A percentile compares a stretch with the other conserved stretches of the same genome.
phyloP scores from a whole-genome alignment of 352 stramenopile species.

The Globisporangium orthogonon region DNA sequence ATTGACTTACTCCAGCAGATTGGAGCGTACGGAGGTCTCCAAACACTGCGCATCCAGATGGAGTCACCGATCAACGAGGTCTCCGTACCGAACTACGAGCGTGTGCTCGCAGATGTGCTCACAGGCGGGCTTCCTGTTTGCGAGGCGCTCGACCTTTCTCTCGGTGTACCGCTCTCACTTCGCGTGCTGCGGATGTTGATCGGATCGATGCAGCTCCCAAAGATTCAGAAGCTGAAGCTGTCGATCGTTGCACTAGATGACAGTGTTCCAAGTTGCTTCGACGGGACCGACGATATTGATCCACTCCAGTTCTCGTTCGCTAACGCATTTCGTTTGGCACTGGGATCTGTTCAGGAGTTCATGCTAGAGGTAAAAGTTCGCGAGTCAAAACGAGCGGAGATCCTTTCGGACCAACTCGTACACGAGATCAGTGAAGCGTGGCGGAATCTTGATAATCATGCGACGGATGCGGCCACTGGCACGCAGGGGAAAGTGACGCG shows the following conservation, averaged over 20 bases:
- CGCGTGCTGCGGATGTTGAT: constrained; percentile 14
- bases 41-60: constrained; percentile 17
- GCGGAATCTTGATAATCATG: constrained; percentile 10
- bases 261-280: not conserved
- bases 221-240: constrained; percentile 18
- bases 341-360: constrained; percentile 11
- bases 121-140: constrained; percentile 36
- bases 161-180: constrained; percentile 19
- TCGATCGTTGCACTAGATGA: constrained; percentile 13
- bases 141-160: constrained; percentile 28
- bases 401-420: constrained; percentile 13
- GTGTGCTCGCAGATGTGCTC: constrained; percentile 28
- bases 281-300: not conserved
- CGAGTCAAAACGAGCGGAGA: constrained; percentile 3
- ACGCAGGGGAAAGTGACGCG: constrained; percentile 4
- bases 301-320: constrained; percentile 4
- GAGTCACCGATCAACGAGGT: constrained; percentile 5
- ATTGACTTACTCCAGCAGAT: constrained; percentile 18
- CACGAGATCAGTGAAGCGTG: constrained; percentile 19
- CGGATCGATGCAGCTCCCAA: constrained; percentile 11
- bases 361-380: constrained; percentile 12
- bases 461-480: not conserved
- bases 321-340: constrained; percentile 1
- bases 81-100: constrained; percentile 9
- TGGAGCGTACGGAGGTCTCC: constrained; percentile 19